A percentile compares a stretch with the other conserved stretches of the same genome.
Evolutionary conservation across 768 basidiomycete species (phyloP).

Genomic region (Mycena capillaripes): DNA sequence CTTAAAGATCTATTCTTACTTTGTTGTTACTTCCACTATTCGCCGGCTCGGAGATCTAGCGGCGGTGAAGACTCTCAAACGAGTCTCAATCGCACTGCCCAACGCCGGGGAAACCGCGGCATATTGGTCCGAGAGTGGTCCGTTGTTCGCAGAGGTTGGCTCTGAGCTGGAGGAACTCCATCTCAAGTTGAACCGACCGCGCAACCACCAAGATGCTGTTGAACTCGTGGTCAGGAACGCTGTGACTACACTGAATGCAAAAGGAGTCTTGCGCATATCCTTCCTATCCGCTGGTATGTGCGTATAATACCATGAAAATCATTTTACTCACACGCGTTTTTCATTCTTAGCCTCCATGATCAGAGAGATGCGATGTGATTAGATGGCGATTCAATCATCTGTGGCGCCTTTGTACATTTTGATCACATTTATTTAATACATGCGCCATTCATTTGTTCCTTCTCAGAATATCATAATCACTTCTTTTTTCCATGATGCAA

Average conservation of each 20-base stretch:
- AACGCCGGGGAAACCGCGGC: too few species aligned
- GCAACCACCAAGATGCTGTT: background rate
- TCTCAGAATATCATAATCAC: constrained; percentile 5
- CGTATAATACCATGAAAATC: too few species aligned
- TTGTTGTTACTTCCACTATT: background rate
- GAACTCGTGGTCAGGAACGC: background rate
- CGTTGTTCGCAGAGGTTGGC: background rate
- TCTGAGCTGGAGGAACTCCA: background rate
- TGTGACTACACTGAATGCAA: background rate
- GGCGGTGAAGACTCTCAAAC: background rate
- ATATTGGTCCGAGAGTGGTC: background rate
- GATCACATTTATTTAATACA: too few species aligned
- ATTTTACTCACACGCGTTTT: too few species aligned
- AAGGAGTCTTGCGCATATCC: background rate
- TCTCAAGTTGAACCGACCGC: background rate
- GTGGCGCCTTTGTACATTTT: too few species aligned
- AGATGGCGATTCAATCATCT: too few species aligned
- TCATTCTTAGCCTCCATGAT: too few species aligned
- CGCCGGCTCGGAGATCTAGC: background rate
- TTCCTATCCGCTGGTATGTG: background rate
- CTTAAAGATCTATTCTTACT: background rate
- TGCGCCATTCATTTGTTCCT: too few species aligned
- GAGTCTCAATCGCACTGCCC: background rate
- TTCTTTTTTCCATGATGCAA: constrained; percentile 32
- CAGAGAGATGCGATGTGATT: too few species aligned